A percentile compares a stretch with the other conserved stretches of the same genome.
Conservation (phyloP, 805 yeast species). For the Barnettozyma botsteinii region DNA sequence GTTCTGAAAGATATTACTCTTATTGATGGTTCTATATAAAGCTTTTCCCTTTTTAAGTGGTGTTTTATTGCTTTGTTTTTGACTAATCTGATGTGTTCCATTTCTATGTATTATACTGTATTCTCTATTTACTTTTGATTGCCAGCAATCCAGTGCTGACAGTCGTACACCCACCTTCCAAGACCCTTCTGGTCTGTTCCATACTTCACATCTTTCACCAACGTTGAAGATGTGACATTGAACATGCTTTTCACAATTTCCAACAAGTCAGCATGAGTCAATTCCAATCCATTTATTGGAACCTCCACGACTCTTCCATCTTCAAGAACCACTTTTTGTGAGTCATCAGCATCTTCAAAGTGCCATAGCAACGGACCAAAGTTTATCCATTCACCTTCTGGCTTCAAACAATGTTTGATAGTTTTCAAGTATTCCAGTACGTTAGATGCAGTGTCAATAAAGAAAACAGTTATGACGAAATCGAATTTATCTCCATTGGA, state of each 20-base stretch:
- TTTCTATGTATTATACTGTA: background rate
- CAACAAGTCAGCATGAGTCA: slow-evolving; percentile 50
- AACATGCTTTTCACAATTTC: slow-evolving; percentile 47
- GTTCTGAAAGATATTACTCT: no score
- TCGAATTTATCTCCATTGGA: slow-evolving; percentile 36
- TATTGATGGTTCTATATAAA: no score
- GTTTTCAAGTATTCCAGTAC: slow-evolving; percentile 51
- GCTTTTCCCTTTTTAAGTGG: no score
- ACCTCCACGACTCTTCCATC: slow-evolving; percentile 22
- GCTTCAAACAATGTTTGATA: slow-evolving; percentile 39
- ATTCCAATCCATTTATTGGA: slow-evolving; percentile 51
- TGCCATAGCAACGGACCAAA: slow-evolving; percentile 74
- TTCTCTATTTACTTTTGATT: slow-evolving; percentile 21
- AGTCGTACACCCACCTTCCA: slow-evolving; percentile 52
- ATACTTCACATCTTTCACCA: no score
- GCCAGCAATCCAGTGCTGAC: slow-evolving; percentile 65
- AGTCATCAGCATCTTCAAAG: slow-evolving; percentile 45
- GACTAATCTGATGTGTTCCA: no score
- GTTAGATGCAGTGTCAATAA: slow-evolving; percentile 59
- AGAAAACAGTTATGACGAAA: slow-evolving; percentile 49
- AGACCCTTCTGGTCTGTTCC: slow-evolving; percentile 42
- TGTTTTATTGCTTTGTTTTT: no score
- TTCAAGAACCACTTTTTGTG: slow-evolving; percentile 18
- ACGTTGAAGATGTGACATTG: no score
- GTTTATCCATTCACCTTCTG: slow-evolving; percentile 53